phyloP scores from a whole-genome alignment of 1,284 basidiomycete species.

The Porogramme epimiltina region DNA sequence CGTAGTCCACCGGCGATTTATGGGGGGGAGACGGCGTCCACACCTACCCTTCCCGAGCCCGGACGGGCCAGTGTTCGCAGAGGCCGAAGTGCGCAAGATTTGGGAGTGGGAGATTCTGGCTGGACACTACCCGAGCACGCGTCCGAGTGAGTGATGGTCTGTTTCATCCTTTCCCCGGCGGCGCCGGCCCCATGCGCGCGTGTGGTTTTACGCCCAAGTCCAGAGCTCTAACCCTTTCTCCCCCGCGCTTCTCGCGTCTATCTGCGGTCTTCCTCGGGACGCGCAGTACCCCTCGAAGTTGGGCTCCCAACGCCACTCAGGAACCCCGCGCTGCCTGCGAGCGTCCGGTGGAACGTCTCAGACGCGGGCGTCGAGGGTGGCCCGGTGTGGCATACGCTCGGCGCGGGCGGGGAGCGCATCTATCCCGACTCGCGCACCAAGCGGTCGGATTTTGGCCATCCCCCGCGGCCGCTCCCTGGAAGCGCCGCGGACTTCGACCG shows the following conservation, averaged over 20 bases:
- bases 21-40: conserved; percentile 36
- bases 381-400: conserved; percentile 48
- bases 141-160: conserved; percentile 56
- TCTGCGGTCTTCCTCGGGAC: too few relatives aligned
- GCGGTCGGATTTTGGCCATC: conserved; percentile 67
- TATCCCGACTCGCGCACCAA: conserved; percentile 72
- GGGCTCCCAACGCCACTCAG: conserved; percentile 55
- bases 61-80: conserved; percentile 55
- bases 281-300: conserved; percentile 72
- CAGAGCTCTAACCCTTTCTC: too few relatives aligned
- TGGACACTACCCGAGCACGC: conserved; percentile 87
- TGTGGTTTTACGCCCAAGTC: too few relatives aligned
- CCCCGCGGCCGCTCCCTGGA: conserved; percentile 81
- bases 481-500: conserved; percentile 86
- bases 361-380: conserved; percentile 37
- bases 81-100: conserved; percentile 80
- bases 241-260: too few relatives aligned
- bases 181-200: background rate
- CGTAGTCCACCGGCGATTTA: conserved; percentile 60
- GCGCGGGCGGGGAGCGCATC: conserved; percentile 72
- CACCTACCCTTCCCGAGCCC: background rate
- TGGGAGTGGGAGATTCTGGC: conserved; percentile 93
- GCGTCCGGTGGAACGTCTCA: conserved; percentile 44
- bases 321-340: conserved; percentile 74
- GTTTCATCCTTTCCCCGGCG: conserved; percentile 1